These are phyloP conservation scores for Fusarium piperis DNA, from an alignment of 2,329 filamentous ascomycete species.

Conservation along the genomic window DNA sequence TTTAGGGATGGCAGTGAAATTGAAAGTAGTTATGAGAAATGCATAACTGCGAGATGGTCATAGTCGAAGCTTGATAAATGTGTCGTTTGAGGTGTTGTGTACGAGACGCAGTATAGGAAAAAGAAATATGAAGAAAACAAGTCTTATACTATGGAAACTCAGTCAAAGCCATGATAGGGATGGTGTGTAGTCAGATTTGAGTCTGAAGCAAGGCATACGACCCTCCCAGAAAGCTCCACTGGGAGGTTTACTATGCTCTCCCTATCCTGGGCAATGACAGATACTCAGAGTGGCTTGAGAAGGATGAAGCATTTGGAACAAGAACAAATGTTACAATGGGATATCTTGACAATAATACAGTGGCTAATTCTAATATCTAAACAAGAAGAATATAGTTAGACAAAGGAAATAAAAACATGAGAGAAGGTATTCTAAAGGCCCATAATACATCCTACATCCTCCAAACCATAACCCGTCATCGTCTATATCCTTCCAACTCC, in stretches of 20 bases:
- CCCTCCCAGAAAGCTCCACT: not conserved
- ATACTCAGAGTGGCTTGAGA: not conserved
- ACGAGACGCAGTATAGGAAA: not conserved
- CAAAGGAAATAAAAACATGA: not conserved
- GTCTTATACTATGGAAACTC: not conserved
- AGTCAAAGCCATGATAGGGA: not conserved
- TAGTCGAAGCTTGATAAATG: not conserved
- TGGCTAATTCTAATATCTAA: not conserved
- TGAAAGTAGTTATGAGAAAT: not conserved
- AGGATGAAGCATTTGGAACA: not conserved
- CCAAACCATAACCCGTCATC: not conserved
- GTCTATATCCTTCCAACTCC: conserved; percentile 1
- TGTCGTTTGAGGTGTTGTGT: no score
- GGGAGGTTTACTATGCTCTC: not conserved
- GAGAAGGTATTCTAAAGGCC: not conserved
- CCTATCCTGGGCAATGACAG: not conserved
- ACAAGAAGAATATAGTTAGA: not conserved
- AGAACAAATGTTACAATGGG: not conserved
- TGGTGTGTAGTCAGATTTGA: not conserved
- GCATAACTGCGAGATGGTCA: not conserved
- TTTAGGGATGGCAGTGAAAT: not conserved
- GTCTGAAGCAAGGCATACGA: not conserved
- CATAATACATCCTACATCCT: conserved; percentile 5
- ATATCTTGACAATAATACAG: not conserved
- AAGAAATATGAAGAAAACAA: not conserved